Percentiles rank a stretch among this genome's conserved stretches.
These are phyloP conservation scores for Paraglomus occultum DNA, from an alignment of 192 early-diverging fungal genomes.

Conservation along the genomic window DNA sequence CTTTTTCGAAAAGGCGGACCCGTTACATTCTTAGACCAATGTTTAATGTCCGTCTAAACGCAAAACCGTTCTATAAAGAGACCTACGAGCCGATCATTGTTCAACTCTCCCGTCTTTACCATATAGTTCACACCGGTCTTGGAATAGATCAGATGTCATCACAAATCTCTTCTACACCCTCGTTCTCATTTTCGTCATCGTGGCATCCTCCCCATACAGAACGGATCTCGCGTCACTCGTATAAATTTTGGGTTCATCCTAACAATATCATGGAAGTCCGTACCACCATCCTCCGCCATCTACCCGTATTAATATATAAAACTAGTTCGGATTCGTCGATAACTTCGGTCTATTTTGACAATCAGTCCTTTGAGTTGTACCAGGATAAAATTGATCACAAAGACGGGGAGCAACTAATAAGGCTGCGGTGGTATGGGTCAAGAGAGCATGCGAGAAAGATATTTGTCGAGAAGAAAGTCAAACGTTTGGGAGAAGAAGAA, in stretches of 20 bases:
- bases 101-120: constrained; percentile 77
- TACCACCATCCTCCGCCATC: constrained; percentile 81
- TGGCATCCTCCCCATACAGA: constrained; percentile 35
- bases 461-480: constrained; percentile 68
- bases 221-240: constrained; percentile 77
- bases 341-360: constrained; percentile 93
- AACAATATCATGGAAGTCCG: constrained; percentile 96
- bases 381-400: constrained; percentile 81
- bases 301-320: constrained; percentile 89
- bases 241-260: constrained; percentile 95
- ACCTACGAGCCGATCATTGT: constrained; percentile 85
- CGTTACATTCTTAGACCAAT: constrained; percentile 70
- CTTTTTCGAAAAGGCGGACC: constrained; percentile 40
- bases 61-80: constrained; percentile 78
- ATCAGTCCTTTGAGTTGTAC: constrained; percentile 85
- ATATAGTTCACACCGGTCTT: constrained; percentile 59
- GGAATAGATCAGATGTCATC: constrained; percentile 33
- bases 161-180: constrained; percentile 33
- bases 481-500: constrained; percentile 67
- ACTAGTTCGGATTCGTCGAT: constrained; percentile 87
- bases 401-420: constrained; percentile 87
- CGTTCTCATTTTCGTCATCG: background rate
- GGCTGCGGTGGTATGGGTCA: constrained; percentile 93
- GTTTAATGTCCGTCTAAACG: constrained; percentile 80
- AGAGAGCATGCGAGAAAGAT: constrained; percentile 66